Base-by-base conservation (phyloP, 1,139 yeast genomes). In the Suhomyces taliae region DNA sequence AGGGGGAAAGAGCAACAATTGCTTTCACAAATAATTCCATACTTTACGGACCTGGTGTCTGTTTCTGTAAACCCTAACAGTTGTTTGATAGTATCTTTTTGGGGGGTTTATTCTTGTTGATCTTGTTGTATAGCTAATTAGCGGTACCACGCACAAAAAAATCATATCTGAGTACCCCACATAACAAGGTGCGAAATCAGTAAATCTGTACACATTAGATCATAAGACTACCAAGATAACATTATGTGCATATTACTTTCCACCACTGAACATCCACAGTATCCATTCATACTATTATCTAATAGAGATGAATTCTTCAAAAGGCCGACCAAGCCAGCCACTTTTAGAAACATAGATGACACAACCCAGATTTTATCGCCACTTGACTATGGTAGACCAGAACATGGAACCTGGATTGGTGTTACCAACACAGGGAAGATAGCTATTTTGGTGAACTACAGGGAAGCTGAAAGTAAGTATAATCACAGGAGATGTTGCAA, bases 371-470 rank as follows among this genome's bases (percentile, higher is more conserved):
- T 88, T 2, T 62, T 90, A 10, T 79, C 88, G 6, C 98, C 98
- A 0, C 69, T 77, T 34, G 99, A 93, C 64, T 62, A 87, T 55
- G 90, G 85, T 1, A 69, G 93, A 44, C 67, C 72, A 0, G 91
- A 83, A 53, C 90, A 82, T 56, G 98, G 99, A 0, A 88, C 97
- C 0, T 93, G 99, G 99, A 81, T 90, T 2, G 97, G 97, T 0
- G 78, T 87, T 2, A 78, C 83, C 40, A 70, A 70, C 32, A 64
- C 61, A 3, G 95, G 95, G 0, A 76, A 80, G 48, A 53, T 91
- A 2, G 88, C 96, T 0, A 87, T 87, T 2, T 72, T 93, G 38
- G 83, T 93, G 19, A 93, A 93, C 62, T 84, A 80, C 58, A 70
- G 89, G 60, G 85, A 80, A 59, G 53, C 56, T 3, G 65, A 62